These are phyloP conservation scores for Sclerotiophoma versabilis DNA, from an alignment of 2,329 filamentous ascomycete genomes.

Conservation along the genomic window DNA sequence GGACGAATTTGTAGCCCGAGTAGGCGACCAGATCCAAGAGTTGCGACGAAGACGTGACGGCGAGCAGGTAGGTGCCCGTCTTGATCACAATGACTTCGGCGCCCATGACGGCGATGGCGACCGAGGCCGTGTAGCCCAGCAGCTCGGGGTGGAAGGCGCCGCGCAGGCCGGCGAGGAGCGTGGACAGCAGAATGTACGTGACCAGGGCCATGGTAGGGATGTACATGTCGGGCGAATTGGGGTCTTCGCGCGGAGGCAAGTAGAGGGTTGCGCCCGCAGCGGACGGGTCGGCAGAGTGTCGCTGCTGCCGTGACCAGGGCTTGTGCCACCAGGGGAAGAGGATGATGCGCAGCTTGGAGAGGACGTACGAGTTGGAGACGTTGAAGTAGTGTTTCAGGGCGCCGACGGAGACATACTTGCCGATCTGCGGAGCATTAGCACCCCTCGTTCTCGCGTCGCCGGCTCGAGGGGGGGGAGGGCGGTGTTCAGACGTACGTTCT, in stretches of 20 bases:
- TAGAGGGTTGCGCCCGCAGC: constrained; percentile 57
- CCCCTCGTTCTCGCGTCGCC: background rate
- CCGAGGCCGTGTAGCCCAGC: constrained; percentile 85
- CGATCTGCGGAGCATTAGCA: constrained; percentile 60
- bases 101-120: constrained; percentile 80
- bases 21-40: constrained; percentile 94
- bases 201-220: constrained; percentile 97
- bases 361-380: constrained; percentile 95
- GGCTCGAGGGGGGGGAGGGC: no score
- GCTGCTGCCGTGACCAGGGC: constrained; percentile 94
- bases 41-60: constrained; percentile 92
- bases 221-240: constrained; percentile 99
- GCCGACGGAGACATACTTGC: constrained; percentile 87
- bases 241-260: constrained; percentile 88
- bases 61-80: constrained; percentile 89
- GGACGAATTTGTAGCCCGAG: constrained; percentile 98
- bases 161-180: constrained; percentile 85
- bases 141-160: constrained; percentile 95
- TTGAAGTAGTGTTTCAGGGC: constrained; percentile 99
- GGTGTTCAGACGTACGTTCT: constrained; percentile 80
- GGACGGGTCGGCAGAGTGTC: constrained; percentile 50
- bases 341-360: constrained; percentile 90
- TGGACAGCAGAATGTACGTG: constrained; percentile 94
- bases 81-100: constrained; percentile 92
- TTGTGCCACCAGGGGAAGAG: constrained; percentile 98